Evolutionary conservation across 1,284 basidiomycete species (phyloP).

Genomic region (Ceratobasidium sp.): DNA sequence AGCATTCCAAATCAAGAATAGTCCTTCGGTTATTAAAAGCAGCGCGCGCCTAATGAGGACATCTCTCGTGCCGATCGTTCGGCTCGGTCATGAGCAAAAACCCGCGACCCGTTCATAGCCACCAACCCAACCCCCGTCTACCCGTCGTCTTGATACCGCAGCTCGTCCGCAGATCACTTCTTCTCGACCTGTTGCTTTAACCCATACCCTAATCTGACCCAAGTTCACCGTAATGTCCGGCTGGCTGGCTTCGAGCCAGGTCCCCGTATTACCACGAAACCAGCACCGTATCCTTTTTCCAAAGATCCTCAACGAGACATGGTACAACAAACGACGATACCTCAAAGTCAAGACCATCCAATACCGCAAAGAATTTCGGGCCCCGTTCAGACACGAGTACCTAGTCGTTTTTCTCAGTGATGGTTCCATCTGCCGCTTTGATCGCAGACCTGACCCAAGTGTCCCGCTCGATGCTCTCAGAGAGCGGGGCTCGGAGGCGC

Average conservation of each 20-base stretch:
- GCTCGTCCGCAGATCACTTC: background rate
- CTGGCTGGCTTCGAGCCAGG: background rate
- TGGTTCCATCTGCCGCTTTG: conserved; percentile 1
- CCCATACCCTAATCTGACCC: background rate
- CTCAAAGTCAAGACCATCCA: conserved; percentile 3
- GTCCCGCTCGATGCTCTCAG: background rate
- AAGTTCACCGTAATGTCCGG: background rate
- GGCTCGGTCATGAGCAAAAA: background rate
- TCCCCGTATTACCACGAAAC: background rate
- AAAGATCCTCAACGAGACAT: conserved; percentile 4
- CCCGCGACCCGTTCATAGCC: background rate
- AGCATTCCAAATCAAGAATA: background rate
- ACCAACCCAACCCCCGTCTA: background rate
- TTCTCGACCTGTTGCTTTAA: background rate
- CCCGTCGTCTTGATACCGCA: background rate
- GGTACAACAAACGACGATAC: background rate
- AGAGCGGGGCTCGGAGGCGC: background rate
- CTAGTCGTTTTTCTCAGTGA: conserved; percentile 3
- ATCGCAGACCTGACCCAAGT: background rate
- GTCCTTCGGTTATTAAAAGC: background rate
- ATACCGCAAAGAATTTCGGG: conserved; percentile 12
- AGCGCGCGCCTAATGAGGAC: background rate
- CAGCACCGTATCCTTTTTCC: background rate
- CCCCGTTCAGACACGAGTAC: conserved; percentile 28
- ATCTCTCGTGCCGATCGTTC: background rate